These are phyloP conservation scores for Quercus robur DNA, from an alignment of 306 rosid genomes.

Conservation along the genomic window DNA sequence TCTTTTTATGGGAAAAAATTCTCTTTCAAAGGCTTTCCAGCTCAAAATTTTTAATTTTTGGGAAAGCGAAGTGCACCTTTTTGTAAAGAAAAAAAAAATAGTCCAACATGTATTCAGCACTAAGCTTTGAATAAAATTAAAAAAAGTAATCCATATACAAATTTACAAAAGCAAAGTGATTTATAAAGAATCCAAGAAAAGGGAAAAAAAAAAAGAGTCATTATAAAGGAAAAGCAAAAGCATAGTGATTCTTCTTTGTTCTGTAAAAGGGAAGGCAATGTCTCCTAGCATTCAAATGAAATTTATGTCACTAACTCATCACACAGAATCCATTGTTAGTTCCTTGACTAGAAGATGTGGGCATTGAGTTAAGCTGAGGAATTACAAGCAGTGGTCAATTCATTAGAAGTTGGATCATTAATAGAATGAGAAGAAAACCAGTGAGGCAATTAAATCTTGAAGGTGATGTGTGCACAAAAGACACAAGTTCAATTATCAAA, in stretches of 20 bases:
- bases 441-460: background rate
- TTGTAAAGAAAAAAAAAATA: conserved; percentile 30
- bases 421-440: background rate
- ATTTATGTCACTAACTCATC: background rate
- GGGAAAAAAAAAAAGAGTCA: conserved; percentile 31
- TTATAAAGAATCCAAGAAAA: conserved; percentile 63
- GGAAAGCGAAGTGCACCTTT: conserved; percentile 33
- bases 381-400: background rate
- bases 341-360: background rate
- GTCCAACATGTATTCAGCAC: conserved; percentile 17
- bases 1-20: background rate
- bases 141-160: conserved; percentile 18
- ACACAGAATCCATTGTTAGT: background rate
- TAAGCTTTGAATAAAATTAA: conserved; percentile 27
- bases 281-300: conserved; percentile 28
- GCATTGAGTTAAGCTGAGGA: background rate
- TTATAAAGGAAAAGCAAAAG: conserved; percentile 63
- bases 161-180: conserved; percentile 31
- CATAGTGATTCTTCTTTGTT: conserved; percentile 27
- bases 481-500: background rate
- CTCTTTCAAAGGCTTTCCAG: conserved; percentile 28
- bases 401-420: background rate
- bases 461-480: background rate
- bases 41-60: conserved; percentile 33
- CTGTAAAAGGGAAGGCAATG: conserved; percentile 36